Evolutionary conservation across 345 rosid genomes (phyloP).

Genomic region (Populus euphratica): DNA sequence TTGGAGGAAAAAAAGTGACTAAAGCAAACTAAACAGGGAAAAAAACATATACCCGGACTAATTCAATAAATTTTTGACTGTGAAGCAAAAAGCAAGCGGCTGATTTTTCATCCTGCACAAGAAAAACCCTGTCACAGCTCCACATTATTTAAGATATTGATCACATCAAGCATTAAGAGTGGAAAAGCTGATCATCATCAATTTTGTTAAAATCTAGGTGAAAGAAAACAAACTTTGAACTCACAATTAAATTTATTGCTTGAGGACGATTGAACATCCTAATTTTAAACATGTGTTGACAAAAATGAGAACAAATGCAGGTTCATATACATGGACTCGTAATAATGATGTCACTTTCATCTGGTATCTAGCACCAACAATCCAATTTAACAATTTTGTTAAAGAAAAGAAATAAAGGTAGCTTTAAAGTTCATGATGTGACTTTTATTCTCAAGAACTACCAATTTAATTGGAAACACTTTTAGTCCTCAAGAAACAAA

Average conservation of each 20-base stretch:
- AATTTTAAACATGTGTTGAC: not conserved
- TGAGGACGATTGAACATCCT: not conserved
- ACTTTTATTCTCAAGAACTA: not conserved
- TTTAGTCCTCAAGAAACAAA: not conserved
- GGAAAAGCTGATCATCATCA: not conserved
- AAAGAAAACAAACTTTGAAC: not conserved
- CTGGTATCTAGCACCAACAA: not conserved
- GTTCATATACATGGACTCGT: not conserved
- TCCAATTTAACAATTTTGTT: not conserved
- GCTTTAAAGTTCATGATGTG: not conserved
- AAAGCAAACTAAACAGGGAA: conserved; percentile 6
- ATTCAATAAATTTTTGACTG: conserved; percentile 85
- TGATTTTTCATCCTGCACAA: conserved; percentile 80
- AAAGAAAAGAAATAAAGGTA: not conserved
- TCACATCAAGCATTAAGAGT: not conserved
- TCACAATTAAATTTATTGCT: not conserved
- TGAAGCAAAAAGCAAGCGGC: conserved; percentile 80
- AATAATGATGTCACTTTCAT: not conserved
- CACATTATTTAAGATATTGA: not conserved
- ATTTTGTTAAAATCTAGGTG: not conserved
- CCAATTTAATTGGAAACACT: not conserved
- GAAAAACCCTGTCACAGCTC: conserved; percentile 21
- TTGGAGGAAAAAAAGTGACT: not conserved
- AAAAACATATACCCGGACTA: conserved; percentile 63
- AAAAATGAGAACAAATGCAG: not conserved